Base-by-base conservation (phyloP, 345 rosid genomes). In the Lepidium africanum region DNA sequence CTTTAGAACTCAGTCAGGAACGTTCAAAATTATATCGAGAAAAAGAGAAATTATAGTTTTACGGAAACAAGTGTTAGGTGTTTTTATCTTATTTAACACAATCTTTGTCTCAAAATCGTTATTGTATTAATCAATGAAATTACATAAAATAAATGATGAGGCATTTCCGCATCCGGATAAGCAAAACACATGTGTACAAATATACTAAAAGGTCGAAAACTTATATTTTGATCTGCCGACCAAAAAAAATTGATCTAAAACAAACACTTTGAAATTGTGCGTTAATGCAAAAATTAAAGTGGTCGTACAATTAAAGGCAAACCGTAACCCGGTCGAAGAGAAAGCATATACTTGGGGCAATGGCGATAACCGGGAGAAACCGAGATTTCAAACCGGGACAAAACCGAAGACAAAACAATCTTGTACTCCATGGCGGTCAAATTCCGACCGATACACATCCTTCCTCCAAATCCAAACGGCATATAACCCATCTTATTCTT, bases 381-480 rank as follows among this genome's bases (percentile, higher is more conserved):
- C 10, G 86, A 83, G 60, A 93, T 75, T 1, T 93, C 81, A 58
- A 86, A 93, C 75, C 86, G 81, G 11, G 94, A 51, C 59, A 92
- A 82, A 45, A 92, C 80, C 47, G 80, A 70, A 33, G 93, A 81
- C 32, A 92, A 59, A 3, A 88, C 91, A 59, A 84, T 66, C 81
- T 85, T 87, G 33, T 92, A 92, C 79, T 92, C 98, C 91, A 88
- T 84, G 33, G 52, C 71, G 0, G 82, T 73, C 84, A 90, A 73
- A 65, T 86, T 88, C 76, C 90, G 76, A 10, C 96, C 98, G 0
- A 92, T 67, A 54, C 98, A 92, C 98, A 88, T 90, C 47, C 98
- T 88, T 16, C 98, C 96, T 49, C 98, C 98, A 10, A 92, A 92
- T 27, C 98, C 98, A 60, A 92, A 92, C 0, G 98, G 98, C 84